Conservation (phyloP, 2,329 filamentous ascomycete genomes). For the Trichoderma arundinaceum region DNA sequence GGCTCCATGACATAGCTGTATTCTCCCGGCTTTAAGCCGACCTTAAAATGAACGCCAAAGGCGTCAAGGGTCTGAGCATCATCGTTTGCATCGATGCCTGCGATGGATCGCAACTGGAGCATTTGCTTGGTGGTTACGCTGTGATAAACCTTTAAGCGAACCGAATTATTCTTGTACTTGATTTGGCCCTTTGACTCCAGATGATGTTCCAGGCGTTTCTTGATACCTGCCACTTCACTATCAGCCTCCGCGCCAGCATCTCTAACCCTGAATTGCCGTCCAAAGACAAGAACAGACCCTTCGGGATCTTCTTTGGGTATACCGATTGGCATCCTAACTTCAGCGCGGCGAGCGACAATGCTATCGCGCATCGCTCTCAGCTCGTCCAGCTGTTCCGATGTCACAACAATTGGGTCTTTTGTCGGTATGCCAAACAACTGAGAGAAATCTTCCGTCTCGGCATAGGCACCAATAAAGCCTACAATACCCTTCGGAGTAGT, state of each 20-base stretch:
- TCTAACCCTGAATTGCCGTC: constrained; percentile 7
- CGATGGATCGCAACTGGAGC: not conserved
- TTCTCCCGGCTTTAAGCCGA: constrained; percentile 4
- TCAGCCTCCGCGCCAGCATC: not conserved
- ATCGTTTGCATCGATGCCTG: not conserved
- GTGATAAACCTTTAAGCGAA: constrained; percentile 13
- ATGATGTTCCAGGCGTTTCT: constrained; percentile 16
- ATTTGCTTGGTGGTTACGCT: constrained; percentile 14
- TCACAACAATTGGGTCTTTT: constrained; percentile 4
- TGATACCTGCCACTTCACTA: constrained; percentile 1
- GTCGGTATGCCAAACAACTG: constrained; percentile 14
- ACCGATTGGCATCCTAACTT: not conserved
- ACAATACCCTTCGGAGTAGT: constrained; percentile 21
- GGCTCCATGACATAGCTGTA: constrained; percentile 17
- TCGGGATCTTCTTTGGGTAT: not conserved
- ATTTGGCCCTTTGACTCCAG: not conserved
- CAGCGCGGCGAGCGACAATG: not conserved
- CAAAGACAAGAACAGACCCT: constrained; percentile 20
- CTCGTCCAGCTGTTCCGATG: not conserved
- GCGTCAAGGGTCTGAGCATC: constrained; percentile 7
- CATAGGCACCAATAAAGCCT: constrained; percentile 15
- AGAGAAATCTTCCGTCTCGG: constrained; percentile 15
- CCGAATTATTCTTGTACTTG: constrained; percentile 15
- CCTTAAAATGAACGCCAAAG: constrained; percentile 14
- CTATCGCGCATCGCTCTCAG: constrained; percentile 13